phyloP scores from a whole-genome alignment of 164 flowering plant species.

The Chimonanthus salicifolius region DNA sequence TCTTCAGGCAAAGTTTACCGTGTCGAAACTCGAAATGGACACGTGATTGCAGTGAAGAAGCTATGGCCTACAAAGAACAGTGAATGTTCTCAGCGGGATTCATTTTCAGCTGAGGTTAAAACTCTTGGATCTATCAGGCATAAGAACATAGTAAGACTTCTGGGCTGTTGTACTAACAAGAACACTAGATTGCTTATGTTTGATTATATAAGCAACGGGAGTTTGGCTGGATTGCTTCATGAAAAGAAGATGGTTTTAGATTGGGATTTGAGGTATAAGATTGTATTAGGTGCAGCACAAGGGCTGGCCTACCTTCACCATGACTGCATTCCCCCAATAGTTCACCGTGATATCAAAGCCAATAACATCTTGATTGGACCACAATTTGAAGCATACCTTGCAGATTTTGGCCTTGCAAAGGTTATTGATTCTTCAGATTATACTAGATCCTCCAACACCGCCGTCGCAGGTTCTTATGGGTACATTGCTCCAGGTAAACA shows the following conservation, averaged over 20 bases:
- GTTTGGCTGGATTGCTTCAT: conserved; percentile 45
- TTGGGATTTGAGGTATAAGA: conserved; percentile 57
- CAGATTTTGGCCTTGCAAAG: conserved; percentile 69
- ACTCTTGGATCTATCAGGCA: conserved; percentile 59
- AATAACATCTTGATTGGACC: conserved; percentile 56
- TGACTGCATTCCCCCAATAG: conserved; percentile 57
- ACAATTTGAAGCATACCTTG: conserved; percentile 48
- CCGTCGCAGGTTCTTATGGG: conserved; percentile 61
- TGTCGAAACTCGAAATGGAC: conserved; percentile 37
- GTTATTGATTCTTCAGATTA: conserved; percentile 29
- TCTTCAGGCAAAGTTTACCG: conserved; percentile 59
- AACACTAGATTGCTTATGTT: conserved; percentile 45
- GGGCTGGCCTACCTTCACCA: conserved; percentile 68
- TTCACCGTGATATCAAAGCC: conserved; percentile 60
- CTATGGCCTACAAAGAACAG: conserved; percentile 39
- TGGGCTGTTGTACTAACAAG: conserved; percentile 48
- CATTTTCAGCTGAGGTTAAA: conserved; percentile 48
- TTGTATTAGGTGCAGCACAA: conserved; percentile 51
- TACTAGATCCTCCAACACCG: conserved; percentile 23
- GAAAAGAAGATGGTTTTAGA: conserved; percentile 38
- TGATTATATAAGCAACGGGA: conserved; percentile 59
- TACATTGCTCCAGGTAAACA: conserved; percentile 68
- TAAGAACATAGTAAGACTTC: conserved; percentile 55
- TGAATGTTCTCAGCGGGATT: conserved; percentile 39
- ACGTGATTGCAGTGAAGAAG: conserved; percentile 55